Base-by-base conservation (phyloP, 169 alveolate genomes). In the Plasmodium reichenowi region DNA sequence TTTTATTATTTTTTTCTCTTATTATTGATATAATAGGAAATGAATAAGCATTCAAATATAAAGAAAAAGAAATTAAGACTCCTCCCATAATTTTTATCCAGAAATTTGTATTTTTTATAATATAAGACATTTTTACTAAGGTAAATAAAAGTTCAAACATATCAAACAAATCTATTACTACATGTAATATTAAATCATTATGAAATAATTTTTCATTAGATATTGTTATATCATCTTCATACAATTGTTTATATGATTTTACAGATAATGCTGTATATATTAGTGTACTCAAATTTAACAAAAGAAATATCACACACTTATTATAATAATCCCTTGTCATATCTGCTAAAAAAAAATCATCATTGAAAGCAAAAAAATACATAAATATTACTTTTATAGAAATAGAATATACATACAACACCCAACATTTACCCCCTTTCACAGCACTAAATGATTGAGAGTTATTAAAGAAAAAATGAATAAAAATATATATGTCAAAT, bases 361-460 rank as follows among this genome's bases (percentile, higher is more conserved):
- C 91, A 15, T 93, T 94, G 32, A 94, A 94, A 17, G 93, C 94
- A 87, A 93, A 86, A 47, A 88, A 92, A 63, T 91, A 92, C 58
- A 94, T 45, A 54, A 94, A 87, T 45, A 92, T 74, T 6, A 93
- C 72, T 88, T 94, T 94, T 9, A 94, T 60, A 8, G 95, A 89
- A 74, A 94, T 88, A 58, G 93, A 75, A 22, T 94, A 91, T 8
- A 92, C 93, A 83, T 94, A 92, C 13, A 92, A 43, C 32, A 92
- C 67, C 96, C 96, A 94, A 63, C 96, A 94, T 74, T 66, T 94
- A 12, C 95, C 94, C 2, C 96, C 96, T 56, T 91, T 83, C 47
- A 91, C 88, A 0, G 94, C 95, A 3, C 92, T 87, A 88, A 94
- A 78, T 64, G 85, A 75, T 15, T 94, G 96, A 12, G 90, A 72